A percentile compares a stretch with the other conserved stretches of the same genome.
phyloP scores from a whole-genome alignment of 352 stramenopile genomes.

The Pythium brachiatum region DNA sequence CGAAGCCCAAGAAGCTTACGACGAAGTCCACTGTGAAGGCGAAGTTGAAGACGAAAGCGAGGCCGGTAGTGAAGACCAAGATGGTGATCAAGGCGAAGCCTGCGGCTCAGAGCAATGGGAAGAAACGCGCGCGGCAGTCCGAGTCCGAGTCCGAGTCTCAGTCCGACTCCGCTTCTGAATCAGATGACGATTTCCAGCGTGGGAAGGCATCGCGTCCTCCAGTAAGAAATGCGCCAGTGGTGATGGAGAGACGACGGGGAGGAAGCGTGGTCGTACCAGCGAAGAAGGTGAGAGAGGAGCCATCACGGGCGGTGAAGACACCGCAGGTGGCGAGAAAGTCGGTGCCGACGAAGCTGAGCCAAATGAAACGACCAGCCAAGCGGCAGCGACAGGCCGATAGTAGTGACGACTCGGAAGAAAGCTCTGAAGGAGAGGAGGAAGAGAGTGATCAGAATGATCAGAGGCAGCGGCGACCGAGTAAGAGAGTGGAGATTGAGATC shows the following conservation, averaged over 20 bases:
- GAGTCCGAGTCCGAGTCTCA: not conserved
- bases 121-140: not conserved
- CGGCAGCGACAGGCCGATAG: not conserved
- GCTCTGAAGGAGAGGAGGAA: constrained; percentile 13
- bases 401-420: constrained; percentile 5
- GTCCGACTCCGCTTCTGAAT: not conserved
- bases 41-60: not conserved
- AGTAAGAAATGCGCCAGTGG: too few relatives aligned
- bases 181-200: not conserved
- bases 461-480: not conserved
- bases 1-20: not conserved
- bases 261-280: not conserved
- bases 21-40: not conserved
- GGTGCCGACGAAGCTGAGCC: not conserved
- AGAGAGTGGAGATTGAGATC: constrained; percentile 24
- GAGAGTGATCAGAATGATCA: constrained; percentile 6
- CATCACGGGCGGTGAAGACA: not conserved
- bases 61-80: not conserved
- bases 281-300: not conserved
- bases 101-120: not conserved
- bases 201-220: too few relatives aligned
- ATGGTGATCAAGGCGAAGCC: not conserved
- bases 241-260: not conserved
- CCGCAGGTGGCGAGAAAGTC: constrained; percentile 17
- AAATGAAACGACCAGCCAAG: not conserved